phyloP scores from a whole-genome alignment of 192 early-diverging fungal species.

The Coemansia umbellata region DNA sequence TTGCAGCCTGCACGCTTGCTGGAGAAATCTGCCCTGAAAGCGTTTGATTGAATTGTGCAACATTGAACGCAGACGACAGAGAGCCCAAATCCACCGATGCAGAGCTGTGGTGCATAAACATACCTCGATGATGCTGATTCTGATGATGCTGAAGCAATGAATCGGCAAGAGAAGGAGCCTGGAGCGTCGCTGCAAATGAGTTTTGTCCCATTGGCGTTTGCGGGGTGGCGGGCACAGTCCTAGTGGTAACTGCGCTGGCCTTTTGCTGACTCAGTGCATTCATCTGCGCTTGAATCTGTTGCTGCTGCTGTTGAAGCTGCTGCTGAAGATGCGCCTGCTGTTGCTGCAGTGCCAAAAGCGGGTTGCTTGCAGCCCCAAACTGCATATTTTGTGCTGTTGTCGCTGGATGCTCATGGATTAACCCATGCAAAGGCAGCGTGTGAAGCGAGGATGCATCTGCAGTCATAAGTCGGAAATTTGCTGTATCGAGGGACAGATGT shows the following conservation, averaged over 20 bases:
- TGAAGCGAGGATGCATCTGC: constrained; percentile 9
- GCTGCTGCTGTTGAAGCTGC: constrained; percentile 12
- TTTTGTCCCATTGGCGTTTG: constrained; percentile 3
- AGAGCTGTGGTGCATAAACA: constrained; percentile 27
- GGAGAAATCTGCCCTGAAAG: constrained; percentile 31
- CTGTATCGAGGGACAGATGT: constrained; percentile 38
- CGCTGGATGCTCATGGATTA: constrained; percentile 9
- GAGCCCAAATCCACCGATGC: constrained; percentile 27
- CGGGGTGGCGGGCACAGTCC: constrained; percentile 27
- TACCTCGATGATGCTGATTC: constrained; percentile 3
- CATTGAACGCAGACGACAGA: constrained; percentile 28
- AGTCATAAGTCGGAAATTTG: constrained; percentile 20
- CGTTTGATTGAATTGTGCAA: constrained; percentile 19
- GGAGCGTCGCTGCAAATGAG: constrained; percentile 1
- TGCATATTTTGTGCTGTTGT: constrained; percentile 3
- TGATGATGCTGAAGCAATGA: constrained; percentile 13
- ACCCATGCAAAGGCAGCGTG: constrained; percentile 5
- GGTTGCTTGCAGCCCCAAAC: constrained; percentile 7
- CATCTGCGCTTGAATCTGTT: constrained; percentile 16
- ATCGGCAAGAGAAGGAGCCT: constrained; percentile 13
- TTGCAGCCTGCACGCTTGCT: constrained; percentile 8
- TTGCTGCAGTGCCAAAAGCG: constrained; percentile 2
- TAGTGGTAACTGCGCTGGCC: not conserved
- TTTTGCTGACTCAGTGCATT: constrained; percentile 11
- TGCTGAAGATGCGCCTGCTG: constrained; percentile 15